A percentile compares a stretch with the other conserved stretches of the same genome.
These are phyloP conservation scores for Domatiomyces globalis DNA, from an alignment of 2,329 filamentous ascomycete genomes.

Conservation along the genomic window DNA sequence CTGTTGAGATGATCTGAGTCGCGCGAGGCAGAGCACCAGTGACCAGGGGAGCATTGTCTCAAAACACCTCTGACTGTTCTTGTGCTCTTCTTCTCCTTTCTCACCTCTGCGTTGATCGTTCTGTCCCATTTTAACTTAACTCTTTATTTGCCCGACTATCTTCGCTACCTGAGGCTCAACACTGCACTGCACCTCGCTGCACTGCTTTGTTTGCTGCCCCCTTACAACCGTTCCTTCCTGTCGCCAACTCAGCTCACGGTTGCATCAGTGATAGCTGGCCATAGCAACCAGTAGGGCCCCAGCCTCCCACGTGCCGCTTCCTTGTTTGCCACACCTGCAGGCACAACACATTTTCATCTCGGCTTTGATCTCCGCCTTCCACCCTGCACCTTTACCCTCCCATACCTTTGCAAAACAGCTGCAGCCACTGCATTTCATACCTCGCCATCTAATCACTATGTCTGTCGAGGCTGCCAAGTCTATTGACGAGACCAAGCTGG, in stretches of 20 bases:
- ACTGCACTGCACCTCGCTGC: conserved; percentile 1
- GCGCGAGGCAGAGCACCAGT: background rate
- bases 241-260: too few relatives aligned
- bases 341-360: background rate
- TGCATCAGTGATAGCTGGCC: background rate
- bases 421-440: conserved; percentile 17
- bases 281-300: background rate
- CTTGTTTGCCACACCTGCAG: too few relatives aligned
- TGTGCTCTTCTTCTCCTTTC: conserved; percentile 15
- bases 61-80: conserved; percentile 19
- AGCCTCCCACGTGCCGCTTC: background rate
- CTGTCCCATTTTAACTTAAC: conserved; percentile 16
- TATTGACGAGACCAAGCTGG: conserved; percentile 42
- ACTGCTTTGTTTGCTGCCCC: conserved; percentile 11
- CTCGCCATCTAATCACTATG: conserved; percentile 38
- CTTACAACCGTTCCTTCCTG: background rate
- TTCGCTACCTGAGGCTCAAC: background rate
- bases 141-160: conserved; percentile 10
- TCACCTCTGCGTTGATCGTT: conserved; percentile 16
- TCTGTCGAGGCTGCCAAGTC: conserved; percentile 56
- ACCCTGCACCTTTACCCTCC: conserved; percentile 25
- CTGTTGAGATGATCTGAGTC: background rate
- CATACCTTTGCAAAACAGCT: conserved; percentile 25
- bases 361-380: background rate
- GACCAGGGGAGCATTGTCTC: conserved; percentile 9